phyloP scores from a whole-genome alignment of 805 yeast genomes.

The Maudiozyma bulderi region DNA sequence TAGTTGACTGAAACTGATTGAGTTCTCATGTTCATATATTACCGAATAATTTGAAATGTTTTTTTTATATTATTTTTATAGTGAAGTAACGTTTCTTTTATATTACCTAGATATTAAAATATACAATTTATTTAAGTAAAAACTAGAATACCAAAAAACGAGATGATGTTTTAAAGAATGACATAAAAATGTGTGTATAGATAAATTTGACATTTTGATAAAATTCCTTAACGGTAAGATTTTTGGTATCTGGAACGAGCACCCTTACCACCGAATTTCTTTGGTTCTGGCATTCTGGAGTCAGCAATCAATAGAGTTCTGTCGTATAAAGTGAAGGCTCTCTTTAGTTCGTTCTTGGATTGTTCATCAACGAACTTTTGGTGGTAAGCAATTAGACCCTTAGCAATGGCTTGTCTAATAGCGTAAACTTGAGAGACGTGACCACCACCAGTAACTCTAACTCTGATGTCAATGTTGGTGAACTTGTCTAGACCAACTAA shows the following conservation, averaged over 20 bases:
- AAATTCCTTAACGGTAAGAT: conserved; percentile 85
- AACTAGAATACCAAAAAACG: conserved; percentile 8
- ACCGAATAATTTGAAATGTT: too few species aligned
- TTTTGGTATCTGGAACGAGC: conserved; percentile 99
- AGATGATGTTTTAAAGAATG: conserved; percentile 2
- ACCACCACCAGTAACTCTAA: conserved; percentile 99
- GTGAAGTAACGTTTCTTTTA: conserved; percentile 17
- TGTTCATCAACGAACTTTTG: conserved; percentile 99
- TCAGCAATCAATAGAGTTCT: conserved; percentile 99
- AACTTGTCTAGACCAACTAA: conserved; percentile 98
- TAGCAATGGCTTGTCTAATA: conserved; percentile 99
- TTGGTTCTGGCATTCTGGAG: conserved; percentile 99
- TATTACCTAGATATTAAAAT: conserved; percentile 22
- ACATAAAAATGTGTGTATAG: conserved; percentile 51
- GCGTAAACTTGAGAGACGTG: conserved; percentile 99
- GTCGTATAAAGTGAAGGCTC: conserved; percentile 95
- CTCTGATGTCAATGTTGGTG: conserved; percentile 97
- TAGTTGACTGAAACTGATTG: too few species aligned
- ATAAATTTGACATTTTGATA: not conserved
- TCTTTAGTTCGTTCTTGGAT: conserved; percentile 98
- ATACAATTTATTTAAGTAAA: conserved; percentile 24
- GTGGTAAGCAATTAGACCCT: conserved; percentile 98
- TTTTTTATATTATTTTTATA: not conserved
- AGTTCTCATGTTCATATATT: too few species aligned
- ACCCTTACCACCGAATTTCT: conserved; percentile 99